phyloP scores from a whole-genome alignment of 164 flowering plant species.

The Tetracentron sinense region DNA sequence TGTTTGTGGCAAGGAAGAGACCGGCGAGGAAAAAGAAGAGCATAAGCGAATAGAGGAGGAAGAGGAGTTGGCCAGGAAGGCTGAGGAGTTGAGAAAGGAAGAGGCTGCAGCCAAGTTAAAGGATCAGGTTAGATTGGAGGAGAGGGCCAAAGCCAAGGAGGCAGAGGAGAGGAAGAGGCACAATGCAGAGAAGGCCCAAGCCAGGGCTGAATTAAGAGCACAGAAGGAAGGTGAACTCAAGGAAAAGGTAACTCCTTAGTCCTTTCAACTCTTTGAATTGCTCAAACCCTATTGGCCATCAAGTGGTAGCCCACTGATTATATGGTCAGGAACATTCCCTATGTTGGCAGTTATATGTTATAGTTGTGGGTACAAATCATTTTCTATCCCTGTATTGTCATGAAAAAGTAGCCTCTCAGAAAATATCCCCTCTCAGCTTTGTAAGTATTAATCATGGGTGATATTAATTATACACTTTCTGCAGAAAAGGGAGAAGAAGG shows the following conservation, averaged over 20 bases:
- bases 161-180: conserved; percentile 85
- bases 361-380: neutral
- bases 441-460: neutral
- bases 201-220: conserved; percentile 64
- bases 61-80: conserved; percentile 52
- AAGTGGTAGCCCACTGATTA: neutral
- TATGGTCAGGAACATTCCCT: neutral
- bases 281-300: neutral
- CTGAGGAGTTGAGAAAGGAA: conserved; percentile 54
- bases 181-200: conserved; percentile 68
- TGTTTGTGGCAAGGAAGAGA: conserved; percentile 29
- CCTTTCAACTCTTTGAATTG: neutral
- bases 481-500: conserved; percentile 76
- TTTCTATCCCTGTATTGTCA: too few species aligned
- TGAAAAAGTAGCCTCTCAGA: neutral
- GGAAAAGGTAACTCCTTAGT: conserved; percentile 53
- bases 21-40: conserved; percentile 33
- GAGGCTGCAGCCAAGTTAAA: conserved; percentile 62
- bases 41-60: conserved; percentile 45
- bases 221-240: conserved; percentile 79
- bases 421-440: neutral
- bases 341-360: neutral
- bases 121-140: conserved; percentile 67
- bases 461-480: conserved; percentile 9
- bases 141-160: conserved; percentile 74